Conservation (phyloP, 345 rosid genomes). For the Gossypium turneri region DNA sequence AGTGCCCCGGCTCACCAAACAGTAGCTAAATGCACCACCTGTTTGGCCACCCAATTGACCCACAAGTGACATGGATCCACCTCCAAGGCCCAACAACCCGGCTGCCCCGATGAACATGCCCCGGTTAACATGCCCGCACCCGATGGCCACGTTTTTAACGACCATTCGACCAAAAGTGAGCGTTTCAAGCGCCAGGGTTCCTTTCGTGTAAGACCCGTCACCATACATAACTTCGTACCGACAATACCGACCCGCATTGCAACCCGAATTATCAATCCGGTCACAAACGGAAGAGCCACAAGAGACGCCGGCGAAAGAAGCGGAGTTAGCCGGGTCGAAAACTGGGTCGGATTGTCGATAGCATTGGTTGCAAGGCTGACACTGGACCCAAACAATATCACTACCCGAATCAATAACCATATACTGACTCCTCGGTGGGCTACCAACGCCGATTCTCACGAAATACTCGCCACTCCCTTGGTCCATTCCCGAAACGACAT, state of each 20-base stretch:
- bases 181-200: slow-evolving; percentile 82
- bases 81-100: slow-evolving; percentile 84
- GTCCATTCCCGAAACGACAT: slow-evolving; percentile 89
- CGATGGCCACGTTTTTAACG: slow-evolving; percentile 73
- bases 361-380: slow-evolving; percentile 86
- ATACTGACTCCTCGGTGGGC: slow-evolving; percentile 79
- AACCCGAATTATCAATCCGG: slow-evolving; percentile 65
- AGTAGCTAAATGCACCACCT: slow-evolving; percentile 87
- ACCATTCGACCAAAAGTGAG: slow-evolving; percentile 60
- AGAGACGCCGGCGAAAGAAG: slow-evolving; percentile 65
- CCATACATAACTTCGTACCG: slow-evolving; percentile 89
- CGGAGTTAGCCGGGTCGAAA: slow-evolving; percentile 78
- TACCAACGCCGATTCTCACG: slow-evolving; percentile 85
- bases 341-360: slow-evolving; percentile 90
- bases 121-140: slow-evolving; percentile 83
- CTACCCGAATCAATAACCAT: slow-evolving; percentile 95
- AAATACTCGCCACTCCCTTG: slow-evolving; percentile 97
- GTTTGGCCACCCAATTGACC: slow-evolving; percentile 87
- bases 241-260: slow-evolving; percentile 64
- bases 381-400: slow-evolving; percentile 97
- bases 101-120: slow-evolving; percentile 98
- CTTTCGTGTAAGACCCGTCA: slow-evolving; percentile 92
- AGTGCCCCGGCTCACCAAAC: slow-evolving; percentile 70
- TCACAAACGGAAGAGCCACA: slow-evolving; percentile 77
- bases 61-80: slow-evolving; percentile 83